These are phyloP conservation scores for Lachancea meyersii DNA, from an alignment of 805 yeast species.

Conservation along the genomic window DNA sequence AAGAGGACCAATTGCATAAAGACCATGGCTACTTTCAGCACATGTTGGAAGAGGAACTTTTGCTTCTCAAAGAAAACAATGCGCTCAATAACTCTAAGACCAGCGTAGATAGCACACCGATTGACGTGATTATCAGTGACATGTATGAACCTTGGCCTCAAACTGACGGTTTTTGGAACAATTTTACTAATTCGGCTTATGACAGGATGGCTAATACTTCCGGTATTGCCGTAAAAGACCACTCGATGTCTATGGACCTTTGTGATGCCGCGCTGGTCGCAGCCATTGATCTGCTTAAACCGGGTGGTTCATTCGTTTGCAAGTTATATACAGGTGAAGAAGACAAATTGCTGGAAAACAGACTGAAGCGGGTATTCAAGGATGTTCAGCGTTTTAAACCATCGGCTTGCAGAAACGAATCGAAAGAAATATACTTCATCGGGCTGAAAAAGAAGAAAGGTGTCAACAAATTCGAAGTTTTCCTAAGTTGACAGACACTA, in stretches of 20 bases:
- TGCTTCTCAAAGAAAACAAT: conserved; percentile 10
- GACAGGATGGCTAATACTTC: conserved; percentile 91
- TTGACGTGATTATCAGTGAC: conserved; percentile 71
- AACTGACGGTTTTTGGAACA: conserved; percentile 44
- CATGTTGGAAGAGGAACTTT: conserved; percentile 16
- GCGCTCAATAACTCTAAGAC: background rate
- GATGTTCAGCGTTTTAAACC: conserved; percentile 73
- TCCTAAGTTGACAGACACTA: conserved; percentile 14
- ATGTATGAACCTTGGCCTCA: conserved; percentile 70
- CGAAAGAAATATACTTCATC: conserved; percentile 77
- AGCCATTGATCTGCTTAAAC: conserved; percentile 61
- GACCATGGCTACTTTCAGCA: conserved; percentile 23
- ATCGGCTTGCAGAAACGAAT: conserved; percentile 67
- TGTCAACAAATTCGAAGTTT: conserved; percentile 42
- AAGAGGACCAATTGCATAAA: conserved; percentile 32
- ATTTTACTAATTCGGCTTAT: conserved; percentile 72
- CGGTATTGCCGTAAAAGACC: conserved; percentile 78
- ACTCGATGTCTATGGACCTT: conserved; percentile 72
- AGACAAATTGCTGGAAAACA: conserved; percentile 54
- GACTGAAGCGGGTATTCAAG: conserved; percentile 53
- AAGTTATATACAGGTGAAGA: conserved; percentile 83
- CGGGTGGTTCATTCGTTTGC: conserved; percentile 71
- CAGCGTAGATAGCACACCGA: conserved; percentile 32
- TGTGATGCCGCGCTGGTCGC: conserved; percentile 86
- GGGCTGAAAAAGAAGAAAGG: conserved; percentile 45